phyloP scores from a whole-genome alignment of 345 rosid species.

The Leavenworthia alabamica region DNA sequence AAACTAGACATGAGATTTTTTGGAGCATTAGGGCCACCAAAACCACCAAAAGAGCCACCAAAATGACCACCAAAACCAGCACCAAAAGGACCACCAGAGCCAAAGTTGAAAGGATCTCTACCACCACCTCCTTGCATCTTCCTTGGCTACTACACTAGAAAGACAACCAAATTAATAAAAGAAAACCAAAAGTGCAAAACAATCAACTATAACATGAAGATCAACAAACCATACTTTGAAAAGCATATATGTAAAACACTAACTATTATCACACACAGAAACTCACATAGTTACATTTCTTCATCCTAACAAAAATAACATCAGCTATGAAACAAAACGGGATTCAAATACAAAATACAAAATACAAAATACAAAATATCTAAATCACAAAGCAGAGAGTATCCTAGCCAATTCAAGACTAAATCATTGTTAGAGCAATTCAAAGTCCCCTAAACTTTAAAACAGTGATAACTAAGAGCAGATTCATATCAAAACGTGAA shows the following conservation, averaged over 20 bases:
- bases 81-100: conserved; percentile 41
- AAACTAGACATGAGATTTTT: conserved; percentile 43
- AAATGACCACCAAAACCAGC: no score
- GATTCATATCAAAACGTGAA: no score
- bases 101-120: conserved; percentile 27
- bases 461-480: neutral
- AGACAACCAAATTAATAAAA: neutral
- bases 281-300: neutral
- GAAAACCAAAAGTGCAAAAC: neutral
- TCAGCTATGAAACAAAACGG: neutral
- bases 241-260: no score
- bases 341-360: neutral
- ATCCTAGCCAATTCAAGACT: neutral
- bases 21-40: conserved; percentile 36
- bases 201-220: neutral
- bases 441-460: neutral
- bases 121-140: conserved; percentile 59
- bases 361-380: no score
- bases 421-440: neutral
- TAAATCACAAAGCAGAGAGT: neutral
- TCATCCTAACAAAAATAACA: neutral
- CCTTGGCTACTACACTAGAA: conserved; percentile 16
- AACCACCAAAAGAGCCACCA: conserved; percentile 45
- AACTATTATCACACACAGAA: no score
- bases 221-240: neutral